Base-by-base conservation (phyloP, 768 basidiomycete genomes). In the Cantharellus anzutake region DNA sequence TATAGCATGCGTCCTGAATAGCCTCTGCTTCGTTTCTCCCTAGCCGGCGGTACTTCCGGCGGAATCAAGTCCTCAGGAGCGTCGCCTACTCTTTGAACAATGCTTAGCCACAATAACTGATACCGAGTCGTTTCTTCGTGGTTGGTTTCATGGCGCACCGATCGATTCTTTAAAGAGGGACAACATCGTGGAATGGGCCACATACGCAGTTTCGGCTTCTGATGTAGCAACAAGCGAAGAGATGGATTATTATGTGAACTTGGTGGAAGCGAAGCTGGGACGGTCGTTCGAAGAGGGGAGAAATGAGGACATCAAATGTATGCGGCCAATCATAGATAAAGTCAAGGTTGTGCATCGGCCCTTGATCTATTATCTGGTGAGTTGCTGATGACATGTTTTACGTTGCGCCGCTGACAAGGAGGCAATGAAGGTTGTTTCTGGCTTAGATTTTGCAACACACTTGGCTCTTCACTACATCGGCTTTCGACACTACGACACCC, bases 151-250 rank as follows among this genome's bases (percentile, higher is more conserved):
- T 48, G 44, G 44, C 11, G 44, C 44, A 11, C 44, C 44, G 44
- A 48, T 48, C 44, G 44, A 48, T 11, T 29, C 11, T 11, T 29
- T 48, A 29, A 11, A 29, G 44, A 48, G 44, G 29, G 44, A 48
- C 11, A 48, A 48, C 29, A 48, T 48, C 44, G 11, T 11, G 11
- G 44, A 48, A 11, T 48, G 44, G 44, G 11, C 29, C 11, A 70
- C 70, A 1, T 11, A 11, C 44, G 44, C 29, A 11, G 29, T 29
- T 11, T 48, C 29, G 11, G 44, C 11, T 29, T 11, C 29, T 0
- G 11, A 48, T 48, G 44, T 11, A 11, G 11, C 44, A 29, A 11
- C 44, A 48, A 11, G 44, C 11, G 44, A 48, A 29, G 44, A 48
- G 44, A 11, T 29, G 11, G 44, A 48, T 29, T 29, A 48, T 29